A percentile compares a stretch with the other conserved stretches of the same genome.
These are phyloP conservation scores for Saccharomyces hybrid DNA, from an alignment of 1,139 yeast species.

Conservation along the genomic window DNA sequence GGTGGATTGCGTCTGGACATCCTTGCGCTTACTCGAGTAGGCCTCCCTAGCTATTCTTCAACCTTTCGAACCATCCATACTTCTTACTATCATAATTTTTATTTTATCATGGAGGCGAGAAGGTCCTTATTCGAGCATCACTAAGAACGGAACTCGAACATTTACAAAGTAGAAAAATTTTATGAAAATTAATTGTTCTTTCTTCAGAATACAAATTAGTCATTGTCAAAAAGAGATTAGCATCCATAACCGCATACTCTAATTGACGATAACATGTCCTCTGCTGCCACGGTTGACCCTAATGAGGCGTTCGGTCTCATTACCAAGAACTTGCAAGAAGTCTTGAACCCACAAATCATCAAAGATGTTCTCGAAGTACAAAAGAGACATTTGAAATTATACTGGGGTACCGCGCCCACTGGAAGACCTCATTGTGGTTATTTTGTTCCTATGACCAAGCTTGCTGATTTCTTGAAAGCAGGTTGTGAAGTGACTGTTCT, in stretches of 20 bases:
- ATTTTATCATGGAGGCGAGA: neutral
- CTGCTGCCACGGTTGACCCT: slow-evolving; percentile 34
- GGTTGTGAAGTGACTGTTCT: slow-evolving; percentile 92
- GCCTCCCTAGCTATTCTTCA: neutral
- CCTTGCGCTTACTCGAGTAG: neutral
- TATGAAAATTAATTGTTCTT: neutral
- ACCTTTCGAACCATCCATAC: neutral
- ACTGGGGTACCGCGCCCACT: slow-evolving; percentile 97
- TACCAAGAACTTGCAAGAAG: slow-evolving; percentile 85
- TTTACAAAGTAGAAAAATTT: neutral
- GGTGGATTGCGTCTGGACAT: slow-evolving; percentile 1
- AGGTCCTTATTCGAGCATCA: neutral
- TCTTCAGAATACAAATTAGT: neutral
- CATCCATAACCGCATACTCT: neutral
- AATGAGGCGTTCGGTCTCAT: slow-evolving; percentile 69
- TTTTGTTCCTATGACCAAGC: slow-evolving; percentile 94
- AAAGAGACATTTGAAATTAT: slow-evolving; percentile 73
- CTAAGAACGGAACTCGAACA: neutral
- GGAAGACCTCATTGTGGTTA: slow-evolving; percentile 99
- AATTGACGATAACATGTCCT: neutral
- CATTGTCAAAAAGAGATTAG: neutral
- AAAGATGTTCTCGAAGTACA: slow-evolving; percentile 74
- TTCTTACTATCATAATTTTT: neutral
- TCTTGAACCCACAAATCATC: slow-evolving; percentile 80
- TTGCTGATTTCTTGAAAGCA: slow-evolving; percentile 91